phyloP scores from a whole-genome alignment of 306 rosid species.

The Echinosophora koreensis region DNA sequence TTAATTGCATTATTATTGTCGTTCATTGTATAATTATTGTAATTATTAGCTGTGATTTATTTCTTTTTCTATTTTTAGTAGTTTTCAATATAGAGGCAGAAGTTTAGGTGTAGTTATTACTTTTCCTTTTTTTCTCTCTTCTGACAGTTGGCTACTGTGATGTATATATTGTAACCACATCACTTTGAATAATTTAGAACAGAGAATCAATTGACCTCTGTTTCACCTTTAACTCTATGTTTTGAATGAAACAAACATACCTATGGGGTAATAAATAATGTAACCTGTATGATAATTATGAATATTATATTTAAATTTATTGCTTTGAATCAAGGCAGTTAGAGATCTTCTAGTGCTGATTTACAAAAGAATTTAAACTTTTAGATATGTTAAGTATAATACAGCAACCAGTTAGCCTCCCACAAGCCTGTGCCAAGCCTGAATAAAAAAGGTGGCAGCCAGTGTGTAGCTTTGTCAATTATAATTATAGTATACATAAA shows the following conservation, averaged over 20 bases:
- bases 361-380: neutral
- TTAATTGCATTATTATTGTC: no score
- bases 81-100: no score
- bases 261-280: constrained; percentile 2
- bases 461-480: constrained; percentile 6
- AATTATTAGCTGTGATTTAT: no score
- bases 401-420: neutral
- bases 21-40: no score
- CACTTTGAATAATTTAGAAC: no score
- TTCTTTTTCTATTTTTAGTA: no score
- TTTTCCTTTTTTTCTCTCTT: no score
- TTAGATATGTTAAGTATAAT: neutral
- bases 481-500: neutral
- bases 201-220: no score
- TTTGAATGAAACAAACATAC: constrained; percentile 15
- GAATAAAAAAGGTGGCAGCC: constrained; percentile 14
- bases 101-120: no score
- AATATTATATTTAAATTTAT: constrained; percentile 12
- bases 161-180: no score
- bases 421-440: neutral
- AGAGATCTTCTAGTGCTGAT: constrained; percentile 11
- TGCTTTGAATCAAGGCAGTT: constrained; percentile 16
- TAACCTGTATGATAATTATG: constrained; percentile 1
- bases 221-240: neutral
- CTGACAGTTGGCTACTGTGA: no score